Base-by-base conservation (phyloP, 2,329 filamentous ascomycete genomes). In the Parascedosporium putredinis region DNA sequence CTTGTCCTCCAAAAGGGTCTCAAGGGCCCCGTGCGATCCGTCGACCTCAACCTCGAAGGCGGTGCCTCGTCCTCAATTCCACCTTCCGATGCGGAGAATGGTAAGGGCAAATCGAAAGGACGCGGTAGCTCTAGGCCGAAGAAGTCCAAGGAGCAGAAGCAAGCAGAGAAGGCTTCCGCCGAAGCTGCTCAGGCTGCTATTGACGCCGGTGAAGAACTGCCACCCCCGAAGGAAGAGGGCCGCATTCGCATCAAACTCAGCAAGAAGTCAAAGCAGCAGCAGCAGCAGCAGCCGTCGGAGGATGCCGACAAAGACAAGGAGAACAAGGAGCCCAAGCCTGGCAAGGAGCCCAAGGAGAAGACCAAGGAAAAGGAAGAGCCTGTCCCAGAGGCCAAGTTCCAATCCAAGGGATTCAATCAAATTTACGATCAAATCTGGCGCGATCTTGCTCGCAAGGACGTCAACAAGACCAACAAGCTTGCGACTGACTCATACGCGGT, bases 391-490 rank as follows among this genome's bases (percentile, higher is more conserved):
- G 76, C 79, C 53, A 76, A 77, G 53, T 93, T 87, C 66, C 83
- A 87, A 56, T 93, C 89, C 47, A 95, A 95, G 64, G 89, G 87
- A 16, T 98, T 94, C 70, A 89, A 94, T 60, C 90, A 95, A 65
- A 91, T 98, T 51, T 96, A 96, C 65, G 90, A 95, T 60, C 89
- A 96, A 65, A 97, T 97, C 56, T 94, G 88, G 84, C 86, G 91
- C 55, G 93, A 98, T 61, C 81, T 98, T 59, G 88, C 91, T 2
- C 83, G 88, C 53, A 95, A 95, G 64, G 89, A 95, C 64, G 86
- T 96, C 53, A 87, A 86, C 60, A 97, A 96, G 70, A 87, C 95
- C 0, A 89, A 82, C 64, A 88, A 93, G 57, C 77, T 96, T 63
- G 94, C 94, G 50, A 81, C 83, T 50, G 84, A 88, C 57, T 96